Evolutionary conservation across 768 basidiomycete species (phyloP), one percentile per base, ranked within the genome.

Genomic region (Lanmaoa rubissima): DNA sequence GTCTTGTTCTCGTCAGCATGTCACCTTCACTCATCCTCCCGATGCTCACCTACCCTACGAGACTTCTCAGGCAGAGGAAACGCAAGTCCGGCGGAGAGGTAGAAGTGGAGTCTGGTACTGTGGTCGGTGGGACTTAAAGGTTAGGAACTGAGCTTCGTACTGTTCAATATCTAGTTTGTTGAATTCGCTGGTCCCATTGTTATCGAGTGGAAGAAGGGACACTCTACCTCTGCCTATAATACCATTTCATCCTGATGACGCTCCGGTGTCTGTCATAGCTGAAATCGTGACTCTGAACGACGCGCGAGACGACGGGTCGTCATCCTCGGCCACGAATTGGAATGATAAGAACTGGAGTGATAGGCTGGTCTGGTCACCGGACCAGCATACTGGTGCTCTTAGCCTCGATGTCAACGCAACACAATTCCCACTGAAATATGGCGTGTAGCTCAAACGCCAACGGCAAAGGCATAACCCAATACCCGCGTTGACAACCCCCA

Each of bases 1-100:
- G 38, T 24, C 57, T 69, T 17, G 52, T 50, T 12, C 38, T 67
- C 31, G 0, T 60, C 48, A 58, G 51, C 42, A 44, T 62, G 57
- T 50, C 41, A 3, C 61, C 59, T 0, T 21, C 42, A 0, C 12
- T 48, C 19, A 16, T 61, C 38, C 39, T 60, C 35, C 54, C 54
- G n/a, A 10, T 58, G 17, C 16, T 64, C 10, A 16, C 40, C 11
- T 53, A 51, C 31, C 28, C 26, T 32, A 51, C 10, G n/a, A 42
- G 34, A 13, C 19, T 55, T 16, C 8, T 59, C 44, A 39, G 11
- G 31, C 39, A 8, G 5, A 59, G 9, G 38, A 34, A 17, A 46
- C 41, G 19, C 16, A 12, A 19, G 21, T 0, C 54, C 16, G 31
- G 2, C 3, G 28, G 17, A 1, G 59, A 63, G 5, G 51, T 3